These are phyloP conservation scores for Zygosaccharomyces pseudorouxii DNA, from an alignment of 805 yeast species.

Conservation along the genomic window DNA sequence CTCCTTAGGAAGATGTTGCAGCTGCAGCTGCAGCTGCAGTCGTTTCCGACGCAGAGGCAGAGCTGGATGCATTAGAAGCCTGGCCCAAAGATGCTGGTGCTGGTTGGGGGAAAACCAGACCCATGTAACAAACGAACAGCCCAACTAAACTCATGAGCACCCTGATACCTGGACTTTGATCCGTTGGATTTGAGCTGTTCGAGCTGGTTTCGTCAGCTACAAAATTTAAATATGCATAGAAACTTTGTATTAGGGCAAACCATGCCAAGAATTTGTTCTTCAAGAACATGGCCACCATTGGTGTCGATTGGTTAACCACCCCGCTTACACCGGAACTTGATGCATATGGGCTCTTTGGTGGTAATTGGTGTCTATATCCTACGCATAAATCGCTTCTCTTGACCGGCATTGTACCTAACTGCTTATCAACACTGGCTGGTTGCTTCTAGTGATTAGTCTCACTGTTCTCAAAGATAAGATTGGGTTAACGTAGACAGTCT, in stretches of 20 bases:
- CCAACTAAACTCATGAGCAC: slow-evolving; percentile 45
- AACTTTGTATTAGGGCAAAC: slow-evolving; percentile 49
- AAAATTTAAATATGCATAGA: slow-evolving; percentile 35
- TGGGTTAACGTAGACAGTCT: too few relatives aligned
- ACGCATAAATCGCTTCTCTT: slow-evolving; percentile 38
- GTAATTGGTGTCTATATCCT: slow-evolving; percentile 43
- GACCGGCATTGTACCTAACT: slow-evolving; percentile 13
- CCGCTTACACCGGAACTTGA: slow-evolving; percentile 40
- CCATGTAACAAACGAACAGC: slow-evolving; percentile 51
- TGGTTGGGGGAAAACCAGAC: slow-evolving; percentile 42
- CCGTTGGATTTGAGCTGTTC: slow-evolving; percentile 34
- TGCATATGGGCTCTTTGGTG: slow-evolving; percentile 44
- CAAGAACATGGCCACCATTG: slow-evolving; percentile 68
- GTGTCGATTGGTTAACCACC: slow-evolving; percentile 48
- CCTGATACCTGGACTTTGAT: slow-evolving; percentile 42
- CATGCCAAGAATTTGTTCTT: slow-evolving; percentile 41
- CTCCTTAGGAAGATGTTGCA: neutral
- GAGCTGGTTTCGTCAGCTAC: slow-evolving; percentile 32
- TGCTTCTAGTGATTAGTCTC: too few relatives aligned
- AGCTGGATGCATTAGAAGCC: neutral
- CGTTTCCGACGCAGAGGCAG: neutral
- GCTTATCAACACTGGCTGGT: neutral
- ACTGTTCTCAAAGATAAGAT: too few relatives aligned
- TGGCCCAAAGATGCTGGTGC: slow-evolving; percentile 6
- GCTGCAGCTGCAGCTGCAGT: neutral